Base-by-base conservation (phyloP, 1,139 yeast species). In the Blastobotrys apis region DNA sequence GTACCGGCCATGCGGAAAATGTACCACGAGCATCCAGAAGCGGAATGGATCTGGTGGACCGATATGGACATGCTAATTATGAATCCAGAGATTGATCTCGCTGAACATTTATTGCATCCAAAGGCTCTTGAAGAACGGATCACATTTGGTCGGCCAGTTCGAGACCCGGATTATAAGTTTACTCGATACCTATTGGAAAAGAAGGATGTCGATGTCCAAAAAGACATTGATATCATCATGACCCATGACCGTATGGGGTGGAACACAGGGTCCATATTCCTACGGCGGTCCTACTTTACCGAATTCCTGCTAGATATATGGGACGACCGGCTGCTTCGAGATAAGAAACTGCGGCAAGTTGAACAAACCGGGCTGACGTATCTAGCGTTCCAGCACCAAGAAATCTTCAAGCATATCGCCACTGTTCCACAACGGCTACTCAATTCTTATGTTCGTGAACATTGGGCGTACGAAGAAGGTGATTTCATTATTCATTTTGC, bases 1-100 rank as follows among this genome's bases (percentile, higher is more conserved):
- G 43, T 63, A 19, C 56, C 55, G 4, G 65, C 66, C n/a, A 58
- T 64, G 29, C 52, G 51, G 27, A 56, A 58, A 26, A 63, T 58
- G 5, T 60, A 57, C 41, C 53, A 53, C 25, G 42, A 38, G 8
- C 39, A 57, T 43, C 66, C 66, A 8, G 56, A 56, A 2, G 65
- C 55, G 15, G 65, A 64, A 35, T 64, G 68, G 68, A 48, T 64
- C 33, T 61, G 65, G 63, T 63, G 66, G 66, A 49, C 64, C 22
- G 68, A 64, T 38, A 47, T 56, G 1, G 67, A 63, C 47, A 52
- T 57, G 16, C 44, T 64, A 29, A 62, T 64, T 39, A 60, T 61
- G 59, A 60, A 64, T 44, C 55, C 58, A 10, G 45, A 47, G 15
- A 34, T 57, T 5, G 59, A 62, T 35, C 50, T 66, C 22, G 65